A percentile compares a stretch with the other conserved stretches of the same genome.
phyloP scores from a whole-genome alignment of 2,329 filamentous ascomycete species.

The Fusarium chuoi region DNA sequence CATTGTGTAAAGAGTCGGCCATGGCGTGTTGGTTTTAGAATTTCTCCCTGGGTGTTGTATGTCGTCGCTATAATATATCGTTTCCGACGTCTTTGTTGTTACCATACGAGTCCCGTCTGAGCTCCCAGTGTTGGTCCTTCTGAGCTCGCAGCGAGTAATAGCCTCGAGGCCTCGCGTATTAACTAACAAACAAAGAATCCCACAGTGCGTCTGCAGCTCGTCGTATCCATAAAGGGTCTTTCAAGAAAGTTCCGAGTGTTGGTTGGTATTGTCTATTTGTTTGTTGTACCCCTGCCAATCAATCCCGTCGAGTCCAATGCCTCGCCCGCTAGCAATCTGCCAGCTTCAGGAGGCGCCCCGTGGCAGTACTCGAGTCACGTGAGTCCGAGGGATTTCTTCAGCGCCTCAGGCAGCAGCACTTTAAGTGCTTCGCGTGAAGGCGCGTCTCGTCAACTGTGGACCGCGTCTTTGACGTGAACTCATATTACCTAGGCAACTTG shows the following conservation, averaged over 20 bases:
- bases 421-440: slow-evolving; percentile 53
- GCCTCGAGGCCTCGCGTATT: slow-evolving; percentile 9
- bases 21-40: slow-evolving; percentile 48
- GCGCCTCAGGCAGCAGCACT: slow-evolving; percentile 51
- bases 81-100: slow-evolving; percentile 34
- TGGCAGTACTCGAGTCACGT: slow-evolving; percentile 47
- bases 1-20: slow-evolving; percentile 85
- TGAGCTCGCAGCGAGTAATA: slow-evolving; percentile 35
- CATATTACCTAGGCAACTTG: slow-evolving; percentile 43
- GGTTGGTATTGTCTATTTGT: slow-evolving; percentile 37
- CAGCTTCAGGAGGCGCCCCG: slow-evolving; percentile 42
- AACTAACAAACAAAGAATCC: slow-evolving; percentile 13
- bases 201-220: slow-evolving; percentile 25
- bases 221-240: slow-evolving; percentile 31
- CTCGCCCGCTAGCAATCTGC: slow-evolving; percentile 42
- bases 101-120: slow-evolving; percentile 30
- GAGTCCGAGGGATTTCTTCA: slow-evolving; percentile 13
- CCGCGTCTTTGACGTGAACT: slow-evolving; percentile 53
- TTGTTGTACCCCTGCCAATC: slow-evolving; percentile 38
- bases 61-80: slow-evolving; percentile 26
- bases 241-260: slow-evolving; percentile 20
- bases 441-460: slow-evolving; percentile 49
- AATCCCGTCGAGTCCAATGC: slow-evolving; percentile 17
- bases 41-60: slow-evolving; percentile 10
- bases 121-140: slow-evolving; percentile 24